phyloP scores from a whole-genome alignment of 1,139 yeast genomes.

The Yamadazyma mexicana region DNA sequence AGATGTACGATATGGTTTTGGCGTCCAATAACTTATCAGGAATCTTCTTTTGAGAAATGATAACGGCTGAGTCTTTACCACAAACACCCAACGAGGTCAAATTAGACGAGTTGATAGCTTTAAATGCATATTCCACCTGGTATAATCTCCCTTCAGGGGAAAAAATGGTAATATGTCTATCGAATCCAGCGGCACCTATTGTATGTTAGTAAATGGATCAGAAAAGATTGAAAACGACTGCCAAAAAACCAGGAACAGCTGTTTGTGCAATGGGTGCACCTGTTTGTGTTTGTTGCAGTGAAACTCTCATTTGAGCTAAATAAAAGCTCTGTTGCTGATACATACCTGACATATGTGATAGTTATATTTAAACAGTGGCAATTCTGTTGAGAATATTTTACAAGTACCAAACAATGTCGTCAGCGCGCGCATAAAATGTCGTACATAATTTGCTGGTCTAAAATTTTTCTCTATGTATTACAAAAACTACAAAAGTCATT shows the following conservation, averaged over 20 bases:
- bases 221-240: neutral
- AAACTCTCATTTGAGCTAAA: too few relatives aligned
- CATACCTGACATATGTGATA: conserved; percentile 16
- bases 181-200: conserved; percentile 83
- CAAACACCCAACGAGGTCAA: conserved; percentile 85
- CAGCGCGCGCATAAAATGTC: conserved; percentile 1
- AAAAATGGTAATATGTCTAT: conserved; percentile 96
- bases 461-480: too few relatives aligned
- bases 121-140: conserved; percentile 97
- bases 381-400: neutral
- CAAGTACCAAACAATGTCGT: neutral
- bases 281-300: too few relatives aligned
- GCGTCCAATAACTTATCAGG: conserved; percentile 93
- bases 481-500: too few relatives aligned
- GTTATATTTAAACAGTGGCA: conserved; percentile 2
- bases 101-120: conserved; percentile 91
- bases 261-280: neutral
- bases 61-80: conserved; percentile 87
- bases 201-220: conserved; percentile 17
- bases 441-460: neutral
- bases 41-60: conserved; percentile 91
- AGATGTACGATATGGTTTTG: conserved; percentile 78
- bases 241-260: neutral
- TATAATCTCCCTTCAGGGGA: conserved; percentile 97
- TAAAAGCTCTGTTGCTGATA: neutral